Evolutionary conservation across 2,329 filamentous ascomycete genomes (phyloP).

Genomic region (Aspergillus hiratsukae): DNA sequence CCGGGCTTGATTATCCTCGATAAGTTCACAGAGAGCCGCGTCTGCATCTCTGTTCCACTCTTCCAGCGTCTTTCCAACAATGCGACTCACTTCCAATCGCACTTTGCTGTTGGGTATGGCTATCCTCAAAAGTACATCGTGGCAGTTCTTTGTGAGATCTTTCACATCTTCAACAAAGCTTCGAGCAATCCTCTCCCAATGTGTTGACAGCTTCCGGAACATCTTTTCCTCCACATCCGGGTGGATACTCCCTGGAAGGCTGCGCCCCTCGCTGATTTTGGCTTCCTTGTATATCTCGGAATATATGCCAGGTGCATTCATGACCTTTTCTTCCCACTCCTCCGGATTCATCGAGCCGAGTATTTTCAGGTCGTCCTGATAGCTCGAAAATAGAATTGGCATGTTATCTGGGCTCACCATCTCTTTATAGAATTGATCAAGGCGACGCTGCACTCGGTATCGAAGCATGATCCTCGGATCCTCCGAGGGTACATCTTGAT

Average conservation of each 20-base stretch:
- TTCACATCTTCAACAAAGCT: constrained; percentile 5
- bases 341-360: too few species aligned
- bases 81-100: constrained; percentile 7
- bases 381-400: too few species aligned
- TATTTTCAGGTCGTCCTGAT: too few species aligned
- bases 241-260: constrained; percentile 10
- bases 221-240: constrained; percentile 11
- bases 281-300: constrained; percentile 8
- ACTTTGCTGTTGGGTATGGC: constrained; percentile 12
- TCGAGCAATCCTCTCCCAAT: constrained; percentile 4
- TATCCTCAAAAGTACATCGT: constrained; percentile 3
- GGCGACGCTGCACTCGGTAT: not conserved
- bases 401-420: not conserved
- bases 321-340: too few species aligned
- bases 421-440: not conserved
- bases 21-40: constrained; percentile 3
- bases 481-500: constrained; percentile 9
- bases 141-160: not conserved
- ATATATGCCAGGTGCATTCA: constrained; percentile 1
- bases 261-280: constrained; percentile 5
- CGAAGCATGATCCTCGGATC: constrained; percentile 3
- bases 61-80: constrained; percentile 1
- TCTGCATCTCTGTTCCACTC: constrained; percentile 7
- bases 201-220: constrained; percentile 7
- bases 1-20: constrained; percentile 10